Evolutionary conservation across 2,329 filamentous ascomycete species (phyloP), one percentile per base, ranked within the genome.

Genomic region (Ceratocystis eucalypticola): DNA sequence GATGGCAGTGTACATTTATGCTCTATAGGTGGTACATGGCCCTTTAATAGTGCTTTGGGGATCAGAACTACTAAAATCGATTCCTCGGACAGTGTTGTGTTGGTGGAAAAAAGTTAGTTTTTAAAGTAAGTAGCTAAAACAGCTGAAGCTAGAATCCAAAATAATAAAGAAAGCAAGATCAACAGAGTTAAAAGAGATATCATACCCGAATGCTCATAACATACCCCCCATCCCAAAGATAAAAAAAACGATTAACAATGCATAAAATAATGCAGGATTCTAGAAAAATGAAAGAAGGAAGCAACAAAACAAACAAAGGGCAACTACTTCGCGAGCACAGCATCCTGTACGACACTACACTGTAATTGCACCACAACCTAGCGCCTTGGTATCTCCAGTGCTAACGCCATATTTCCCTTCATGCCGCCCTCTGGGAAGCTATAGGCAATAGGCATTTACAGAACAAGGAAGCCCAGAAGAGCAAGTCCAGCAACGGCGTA

Each of bases 401-500:
- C 20, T n/a, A 3, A 25, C 37, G 12, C 22, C 37, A 8, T 30
- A 10, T 12, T 44, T 37, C 57, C 8, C 15, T 30, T 3, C 10
- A 37, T 25, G 48, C 28, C 20, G 20, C n/a, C 5, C 20, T 17
- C 12, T 53, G 25, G 28, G 30, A 46, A 41, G 7, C 20, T 17
- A 8, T 2, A 50, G 22, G 28, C 25, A 15, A 3, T n/a, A 8
- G n/a, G 33, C 63, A 17, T 53, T 67, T 68, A 68, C 28, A 68
- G 7, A 15, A 65, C 25, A n/a, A 69, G 7, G 65, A 57, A 63
- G 7, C 65, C 57, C 12, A 69, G 48, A 12, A 62, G 25, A 30
- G 62, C 68, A 50, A 69, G 44, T 25, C 66, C 67, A 50, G 61
- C 65, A n/a, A 46, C 61, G 30, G 22, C 45, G 44, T 62, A 65